Conservation (phyloP, 2,329 filamentous ascomycete species). For the Fusarium sp. region DNA sequence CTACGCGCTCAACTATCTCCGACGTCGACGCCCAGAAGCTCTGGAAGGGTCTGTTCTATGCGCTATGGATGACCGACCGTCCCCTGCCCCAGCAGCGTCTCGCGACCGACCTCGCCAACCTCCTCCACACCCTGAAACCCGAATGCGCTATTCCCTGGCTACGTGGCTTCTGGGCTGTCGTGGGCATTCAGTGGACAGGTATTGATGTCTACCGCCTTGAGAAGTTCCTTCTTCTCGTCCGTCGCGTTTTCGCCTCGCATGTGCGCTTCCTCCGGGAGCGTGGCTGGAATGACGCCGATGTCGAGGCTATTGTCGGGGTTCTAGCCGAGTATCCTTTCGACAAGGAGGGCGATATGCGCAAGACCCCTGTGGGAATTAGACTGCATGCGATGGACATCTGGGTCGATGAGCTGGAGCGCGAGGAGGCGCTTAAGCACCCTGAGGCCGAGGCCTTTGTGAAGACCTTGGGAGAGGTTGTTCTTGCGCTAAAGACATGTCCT, state of each 20-base stretch:
- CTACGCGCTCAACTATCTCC: constrained; percentile 70
- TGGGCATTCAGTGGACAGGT: constrained; percentile 78
- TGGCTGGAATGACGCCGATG: constrained; percentile 51
- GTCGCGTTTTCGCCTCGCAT: constrained; percentile 81
- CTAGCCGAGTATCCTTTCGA: constrained; percentile 54
- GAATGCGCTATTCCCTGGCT: constrained; percentile 63
- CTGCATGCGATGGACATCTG: constrained; percentile 92
- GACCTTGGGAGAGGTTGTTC: constrained; percentile 67
- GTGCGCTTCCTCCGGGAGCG: constrained; percentile 64
- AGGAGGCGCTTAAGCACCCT: constrained; percentile 63
- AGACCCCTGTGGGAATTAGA: constrained; percentile 84
- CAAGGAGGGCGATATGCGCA: constrained; percentile 58
- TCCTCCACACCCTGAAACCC: constrained; percentile 69
- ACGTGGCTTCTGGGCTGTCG: constrained; percentile 77
- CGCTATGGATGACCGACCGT: constrained; percentile 93
- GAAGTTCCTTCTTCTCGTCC: constrained; percentile 90
- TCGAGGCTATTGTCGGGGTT: constrained; percentile 48
- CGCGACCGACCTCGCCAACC: constrained; percentile 79
- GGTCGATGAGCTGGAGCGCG: constrained; percentile 87
- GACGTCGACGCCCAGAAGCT: constrained; percentile 84
- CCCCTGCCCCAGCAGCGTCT: constrained; percentile 88
- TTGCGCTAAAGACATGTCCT: constrained; percentile 68
- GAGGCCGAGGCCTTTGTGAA: constrained; percentile 64
- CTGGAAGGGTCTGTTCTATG: constrained; percentile 96
- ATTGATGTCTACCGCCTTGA: constrained; percentile 86